Evolutionary conservation across 495 filamentous ascomycete genomes (phyloP), one percentile per base, ranked within the genome.

Genomic region (Talaromyces thailandensis): DNA sequence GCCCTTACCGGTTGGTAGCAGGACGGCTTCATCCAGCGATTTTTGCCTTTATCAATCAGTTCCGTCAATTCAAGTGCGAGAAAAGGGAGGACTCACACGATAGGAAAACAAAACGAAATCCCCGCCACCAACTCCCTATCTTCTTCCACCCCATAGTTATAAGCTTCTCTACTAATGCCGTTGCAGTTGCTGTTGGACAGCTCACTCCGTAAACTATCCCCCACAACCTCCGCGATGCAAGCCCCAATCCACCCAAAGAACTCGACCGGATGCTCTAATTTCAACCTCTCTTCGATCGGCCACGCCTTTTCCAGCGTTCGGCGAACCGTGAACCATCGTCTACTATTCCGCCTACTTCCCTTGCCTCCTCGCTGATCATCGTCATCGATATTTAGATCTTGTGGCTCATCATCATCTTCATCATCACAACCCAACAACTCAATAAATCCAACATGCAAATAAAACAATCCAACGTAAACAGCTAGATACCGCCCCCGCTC

Each of bases 1-100:
- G 14, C 89, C 89, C 73, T 93, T 92, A 12, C 89, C 89, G 78
- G 91, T 91, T 8, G 86, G 79, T 82, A 89, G 88, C 6, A 93
- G 73, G 5, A 84, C 86, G 0, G 89, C 89, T 64, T 89, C 82
- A 45, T 88, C 79, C 40, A 91, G 76, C 23, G 82, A 81, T 56
- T 79, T 78, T 76, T 93, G 89, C 57, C 88, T 91, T 12, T 23
- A 31, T 24, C 21, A 24, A 23, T 58, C 12, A 55, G 18, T 26
- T n/a, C 66, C 55, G 62, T 12, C 37, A 50, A 12, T 14, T 12
- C 51, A 16, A 12, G 14, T 48, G 7, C 1, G 14, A 16, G 62
- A 23, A 18, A 24, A 31, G 24, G 23, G 35, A 28, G 58, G 28
- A 52, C 73, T 65, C 81, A 91, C 88, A 83, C 81, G 80, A 92